These are phyloP conservation scores for Astrothelium macrocarpum DNA, from an alignment of 495 filamentous ascomycete genomes.

Conservation along the genomic window DNA sequence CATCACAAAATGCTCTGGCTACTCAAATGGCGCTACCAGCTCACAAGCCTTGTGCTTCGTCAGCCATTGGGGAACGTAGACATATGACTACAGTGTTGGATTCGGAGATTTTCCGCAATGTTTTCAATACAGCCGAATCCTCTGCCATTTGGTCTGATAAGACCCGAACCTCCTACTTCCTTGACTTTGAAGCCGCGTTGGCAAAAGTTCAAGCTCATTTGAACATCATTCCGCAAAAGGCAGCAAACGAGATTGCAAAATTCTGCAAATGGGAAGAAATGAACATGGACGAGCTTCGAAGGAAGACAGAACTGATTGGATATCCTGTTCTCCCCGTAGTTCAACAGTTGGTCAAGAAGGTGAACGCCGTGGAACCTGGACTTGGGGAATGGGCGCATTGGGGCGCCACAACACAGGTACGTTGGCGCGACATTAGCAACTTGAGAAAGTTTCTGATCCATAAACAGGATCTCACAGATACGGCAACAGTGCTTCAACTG, in stretches of 20 bases:
- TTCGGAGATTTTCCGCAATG: constrained; percentile 19
- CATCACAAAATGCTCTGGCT: not conserved
- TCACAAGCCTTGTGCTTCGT: not conserved
- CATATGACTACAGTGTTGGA: constrained; percentile 19
- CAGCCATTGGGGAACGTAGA: not conserved
- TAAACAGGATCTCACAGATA: constrained; percentile 18
- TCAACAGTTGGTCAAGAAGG: constrained; percentile 17
- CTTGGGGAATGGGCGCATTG: constrained; percentile 23
- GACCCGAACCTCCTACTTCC: constrained; percentile 19
- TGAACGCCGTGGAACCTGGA: constrained; percentile 18
- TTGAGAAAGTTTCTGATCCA: not conserved
- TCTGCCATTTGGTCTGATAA: constrained; percentile 21
- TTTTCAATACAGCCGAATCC: constrained; percentile 17
- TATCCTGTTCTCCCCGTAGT: constrained; percentile 22
- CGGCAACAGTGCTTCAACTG: constrained; percentile 18
- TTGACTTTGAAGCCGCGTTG: constrained; percentile 22
- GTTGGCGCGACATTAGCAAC: not conserved
- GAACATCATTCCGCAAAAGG: constrained; percentile 21
- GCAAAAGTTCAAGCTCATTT: constrained; percentile 21
- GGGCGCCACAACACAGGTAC: constrained; percentile 20
- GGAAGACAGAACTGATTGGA: constrained; percentile 20
- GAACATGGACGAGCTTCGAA: constrained; percentile 17
- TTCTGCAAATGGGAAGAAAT: constrained; percentile 15
- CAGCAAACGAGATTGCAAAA: constrained; percentile 21
- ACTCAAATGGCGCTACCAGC: not conserved